Conservation (phyloP, 345 rosid species). For the Gossypioides kirkii region DNA sequence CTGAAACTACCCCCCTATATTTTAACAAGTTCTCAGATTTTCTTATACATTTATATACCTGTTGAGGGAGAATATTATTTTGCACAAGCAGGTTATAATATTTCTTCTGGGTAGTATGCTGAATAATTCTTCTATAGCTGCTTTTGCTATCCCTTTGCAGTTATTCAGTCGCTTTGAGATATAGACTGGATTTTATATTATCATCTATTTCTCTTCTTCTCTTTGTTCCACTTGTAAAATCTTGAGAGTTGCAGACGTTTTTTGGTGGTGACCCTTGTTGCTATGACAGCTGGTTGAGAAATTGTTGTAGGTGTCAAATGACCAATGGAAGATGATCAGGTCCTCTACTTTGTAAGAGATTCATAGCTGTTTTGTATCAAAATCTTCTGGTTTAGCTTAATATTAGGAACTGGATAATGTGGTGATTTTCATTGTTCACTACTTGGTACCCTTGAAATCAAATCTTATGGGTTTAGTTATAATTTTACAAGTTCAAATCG, state of each 20-base stretch:
- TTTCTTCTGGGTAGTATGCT: neutral
- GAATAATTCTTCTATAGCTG: neutral
- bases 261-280: slow-evolving; percentile 15
- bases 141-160: neutral
- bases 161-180: slow-evolving; percentile 8
- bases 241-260: slow-evolving; percentile 27
- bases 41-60: neutral
- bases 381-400: slow-evolving; percentile 16
- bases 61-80: neutral
- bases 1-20: neutral
- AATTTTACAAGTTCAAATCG: neutral
- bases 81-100: neutral
- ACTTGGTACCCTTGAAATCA: slow-evolving; percentile 16
- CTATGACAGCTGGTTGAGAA: slow-evolving; percentile 22
- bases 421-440: neutral
- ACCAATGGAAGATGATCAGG: slow-evolving; percentile 17
- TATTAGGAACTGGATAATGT: slow-evolving; percentile 16
- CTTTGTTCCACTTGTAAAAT: slow-evolving; percentile 20
- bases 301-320: slow-evolving; percentile 9
- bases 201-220: slow-evolving; percentile 9
- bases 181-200: slow-evolving; percentile 13
- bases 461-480: neutral
- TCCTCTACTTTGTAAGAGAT: slow-evolving; percentile 15
- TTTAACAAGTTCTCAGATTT: neutral
- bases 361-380: slow-evolving; percentile 6